Conservation (phyloP, 257 asterid genomes). For the Euphrasia confusa region DNA sequence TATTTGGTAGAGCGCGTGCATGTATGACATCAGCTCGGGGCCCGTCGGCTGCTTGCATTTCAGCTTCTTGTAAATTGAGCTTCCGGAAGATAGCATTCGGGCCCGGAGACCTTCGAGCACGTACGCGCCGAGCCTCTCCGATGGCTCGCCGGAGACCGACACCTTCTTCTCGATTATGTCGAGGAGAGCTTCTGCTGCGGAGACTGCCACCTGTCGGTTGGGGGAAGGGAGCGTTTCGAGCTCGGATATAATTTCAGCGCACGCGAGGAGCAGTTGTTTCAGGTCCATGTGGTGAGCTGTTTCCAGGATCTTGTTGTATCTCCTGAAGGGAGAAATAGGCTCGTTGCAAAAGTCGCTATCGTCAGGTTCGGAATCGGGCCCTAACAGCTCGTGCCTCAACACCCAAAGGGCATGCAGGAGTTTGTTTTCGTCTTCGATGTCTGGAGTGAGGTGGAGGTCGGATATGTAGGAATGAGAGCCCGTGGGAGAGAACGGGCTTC, state of each 20-base stretch:
- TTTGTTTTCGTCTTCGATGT: conserved; percentile 60
- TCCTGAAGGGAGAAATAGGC: conserved; percentile 43
- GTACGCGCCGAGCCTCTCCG: conserved; percentile 79
- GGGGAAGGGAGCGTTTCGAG: conserved; percentile 34
- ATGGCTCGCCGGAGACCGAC: conserved; percentile 87
- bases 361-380: conserved; percentile 70
- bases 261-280: conserved; percentile 53
- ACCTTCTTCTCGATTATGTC: conserved; percentile 62
- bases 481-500: conserved; percentile 79
- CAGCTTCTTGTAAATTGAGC: conserved; percentile 77
- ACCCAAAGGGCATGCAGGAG: conserved; percentile 59
- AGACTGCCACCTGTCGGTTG: conserved; percentile 38
- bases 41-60: conserved; percentile 86
- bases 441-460: conserved; percentile 53
- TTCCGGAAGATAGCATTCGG: conserved; percentile 70
- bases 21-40: conserved; percentile 76
- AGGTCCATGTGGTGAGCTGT: conserved; percentile 73
- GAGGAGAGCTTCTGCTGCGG: conserved; percentile 65
- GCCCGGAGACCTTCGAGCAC: conserved; percentile 95
- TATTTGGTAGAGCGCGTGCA: conserved; percentile 68
- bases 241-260: conserved; percentile 75
- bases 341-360: conserved; percentile 59
- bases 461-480: conserved; percentile 67
- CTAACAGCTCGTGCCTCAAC: conserved; percentile 59
- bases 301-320: conserved; percentile 55